Evolutionary conservation across 768 basidiomycete genomes (phyloP).

Genomic region (Dioszegia crocea): DNA sequence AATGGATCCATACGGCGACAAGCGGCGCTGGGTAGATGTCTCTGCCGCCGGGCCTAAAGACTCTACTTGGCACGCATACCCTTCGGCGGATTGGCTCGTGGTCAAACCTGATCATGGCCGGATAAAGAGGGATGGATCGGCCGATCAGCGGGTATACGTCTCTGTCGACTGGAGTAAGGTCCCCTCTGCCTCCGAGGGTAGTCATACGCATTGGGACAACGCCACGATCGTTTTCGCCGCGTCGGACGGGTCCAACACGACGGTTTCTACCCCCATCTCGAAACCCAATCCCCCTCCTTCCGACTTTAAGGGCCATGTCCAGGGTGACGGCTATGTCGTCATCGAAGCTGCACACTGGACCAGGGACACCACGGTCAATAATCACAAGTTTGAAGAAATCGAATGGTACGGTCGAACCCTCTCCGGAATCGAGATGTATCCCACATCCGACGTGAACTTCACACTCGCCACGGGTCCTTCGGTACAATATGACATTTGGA

Average conservation of each 20-base stretch:
- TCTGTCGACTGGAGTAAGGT: conserved; percentile 60
- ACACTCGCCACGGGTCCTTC: conserved; percentile 62
- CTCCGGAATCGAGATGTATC: conserved; percentile 61
- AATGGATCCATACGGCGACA: conserved; percentile 60
- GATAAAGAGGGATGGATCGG: conserved; percentile 51
- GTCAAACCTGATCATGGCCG: conserved; percentile 56
- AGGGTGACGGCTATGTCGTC: conserved; percentile 61
- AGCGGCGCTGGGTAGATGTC: conserved; percentile 61
- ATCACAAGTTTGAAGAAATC: conserved; percentile 60
- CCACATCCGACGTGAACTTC: conserved; percentile 60
- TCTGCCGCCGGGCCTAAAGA: conserved; percentile 60
- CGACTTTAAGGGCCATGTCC: conserved; percentile 57
- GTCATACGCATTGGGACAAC: conserved; percentile 3
- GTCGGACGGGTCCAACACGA: conserved; percentile 32
- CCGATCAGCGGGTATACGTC: conserved; percentile 59
- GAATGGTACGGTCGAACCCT: conserved; percentile 61
- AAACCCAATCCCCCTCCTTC: conserved; percentile 14
- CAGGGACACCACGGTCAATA: conserved; percentile 55
- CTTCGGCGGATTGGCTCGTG: conserved; percentile 58
- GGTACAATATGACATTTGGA: conserved; percentile 56
- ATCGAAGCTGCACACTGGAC: conserved; percentile 65
- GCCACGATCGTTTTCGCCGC: conserved; percentile 14
- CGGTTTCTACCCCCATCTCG: conserved; percentile 24
- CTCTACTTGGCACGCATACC: conserved; percentile 58
- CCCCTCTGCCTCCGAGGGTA: conserved; percentile 13